These are phyloP conservation scores for Wolfiporia cocos DNA, from an alignment of 1,284 basidiomycete species.

Conservation along the genomic window DNA sequence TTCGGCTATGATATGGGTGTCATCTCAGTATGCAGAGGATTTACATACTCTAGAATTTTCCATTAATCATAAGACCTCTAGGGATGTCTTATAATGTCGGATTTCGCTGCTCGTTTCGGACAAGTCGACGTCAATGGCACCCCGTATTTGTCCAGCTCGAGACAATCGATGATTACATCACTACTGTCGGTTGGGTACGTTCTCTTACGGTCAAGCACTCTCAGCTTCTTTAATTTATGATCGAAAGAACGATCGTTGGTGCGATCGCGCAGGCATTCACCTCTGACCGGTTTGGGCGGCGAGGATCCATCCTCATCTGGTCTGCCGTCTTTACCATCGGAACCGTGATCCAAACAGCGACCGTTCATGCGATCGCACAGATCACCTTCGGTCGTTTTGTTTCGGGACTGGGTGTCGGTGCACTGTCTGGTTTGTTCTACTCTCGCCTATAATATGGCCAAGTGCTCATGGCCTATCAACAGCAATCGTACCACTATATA, in stretches of 20 bases:
- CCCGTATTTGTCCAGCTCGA: constrained; percentile 48
- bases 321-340: constrained; percentile 70
- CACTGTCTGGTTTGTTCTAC: constrained; percentile 60
- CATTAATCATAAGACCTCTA: constrained; percentile 24
- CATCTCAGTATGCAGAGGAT: constrained; percentile 37
- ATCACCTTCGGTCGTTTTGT: constrained; percentile 67
- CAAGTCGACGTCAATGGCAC: constrained; percentile 43
- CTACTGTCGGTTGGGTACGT: constrained; percentile 69
- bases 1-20: constrained; percentile 73
- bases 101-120: constrained; percentile 69
- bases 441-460: neutral
- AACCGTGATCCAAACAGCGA: constrained; percentile 65
- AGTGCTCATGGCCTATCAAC: neutral
- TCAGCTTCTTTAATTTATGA: neutral
- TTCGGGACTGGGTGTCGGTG: constrained; percentile 72
- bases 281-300: constrained; percentile 66
- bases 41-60: neutral
- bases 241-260: constrained; percentile 61
- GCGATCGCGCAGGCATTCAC: constrained; percentile 73
- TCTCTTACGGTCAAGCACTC: neutral
- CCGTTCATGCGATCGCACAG: constrained; percentile 54
- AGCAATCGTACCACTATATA: constrained; percentile 79
- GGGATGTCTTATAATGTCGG: constrained; percentile 79
- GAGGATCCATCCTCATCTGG: constrained; percentile 73
- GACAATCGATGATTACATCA: constrained; percentile 75